Evolutionary conservation across 192 early-diverging fungal genomes (phyloP).

Genomic region (Backusella morwellensis): DNA sequence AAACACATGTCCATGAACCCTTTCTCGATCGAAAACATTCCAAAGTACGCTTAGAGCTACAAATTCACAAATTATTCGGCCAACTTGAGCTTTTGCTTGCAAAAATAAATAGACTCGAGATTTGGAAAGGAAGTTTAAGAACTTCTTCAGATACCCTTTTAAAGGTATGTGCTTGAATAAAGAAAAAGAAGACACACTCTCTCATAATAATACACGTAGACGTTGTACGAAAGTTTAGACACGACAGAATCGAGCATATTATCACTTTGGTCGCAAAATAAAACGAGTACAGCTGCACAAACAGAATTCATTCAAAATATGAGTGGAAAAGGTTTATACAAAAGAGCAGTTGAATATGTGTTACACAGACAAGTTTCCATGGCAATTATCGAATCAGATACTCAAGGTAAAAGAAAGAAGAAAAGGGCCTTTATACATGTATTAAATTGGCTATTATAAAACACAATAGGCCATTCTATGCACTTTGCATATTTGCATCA

Average conservation of each 20-base stretch:
- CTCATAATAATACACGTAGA: neutral
- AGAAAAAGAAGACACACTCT: too few relatives aligned
- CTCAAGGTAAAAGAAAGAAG: neutral
- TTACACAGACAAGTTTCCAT: neutral
- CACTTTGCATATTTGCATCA: constrained; percentile 28
- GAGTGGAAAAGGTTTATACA: neutral
- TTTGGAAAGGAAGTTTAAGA: constrained; percentile 1
- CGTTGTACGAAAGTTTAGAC: neutral
- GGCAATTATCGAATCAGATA: neutral
- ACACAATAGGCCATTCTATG: neutral
- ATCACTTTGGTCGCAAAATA: neutral
- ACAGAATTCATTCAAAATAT: neutral
- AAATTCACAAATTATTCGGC: neutral
- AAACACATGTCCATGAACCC: constrained; percentile 1
- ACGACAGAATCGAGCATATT: neutral
- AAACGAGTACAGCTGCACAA: neutral
- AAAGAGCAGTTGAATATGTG: neutral
- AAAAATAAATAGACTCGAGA: constrained; percentile 6
- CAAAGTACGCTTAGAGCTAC: neutral
- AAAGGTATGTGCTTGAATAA: neutral
- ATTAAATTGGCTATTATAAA: neutral
- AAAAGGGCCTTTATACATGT: neutral
- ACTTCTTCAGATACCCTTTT: neutral
- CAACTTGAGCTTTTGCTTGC: constrained; percentile 9
- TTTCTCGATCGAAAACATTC: neutral